Base-by-base conservation (phyloP, 179 eudicot species). In the Carnegiea gigantea region DNA sequence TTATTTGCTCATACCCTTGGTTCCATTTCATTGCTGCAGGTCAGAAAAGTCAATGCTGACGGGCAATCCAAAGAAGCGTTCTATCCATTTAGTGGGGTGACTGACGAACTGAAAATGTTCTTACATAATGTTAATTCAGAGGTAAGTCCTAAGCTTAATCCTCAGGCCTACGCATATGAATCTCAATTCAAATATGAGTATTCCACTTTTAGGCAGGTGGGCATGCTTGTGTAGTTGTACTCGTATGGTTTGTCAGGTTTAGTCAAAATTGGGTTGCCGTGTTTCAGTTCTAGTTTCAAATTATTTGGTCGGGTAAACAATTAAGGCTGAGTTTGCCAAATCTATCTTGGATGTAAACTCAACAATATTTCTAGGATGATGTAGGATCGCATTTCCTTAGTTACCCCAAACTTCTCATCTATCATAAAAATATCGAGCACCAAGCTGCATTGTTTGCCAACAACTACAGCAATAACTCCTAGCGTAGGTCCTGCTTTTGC, bases 101-200 rank as follows among this genome's bases (percentile, higher is more conserved):
- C 92, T 33, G 98, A 95, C 81, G 99, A 95, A 85, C 84, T 95
- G 75, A 95, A 94, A 83, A 82, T 92, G 49, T 95, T 95, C 83
- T 62, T 94, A 11, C 7, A 28, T 14, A 83, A 89, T 84, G 98
- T 92, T 80, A 88, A 90, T 43, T 90, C 95, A 70, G 86, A 83
- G 89, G 90, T 92, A 26, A 85, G 82, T 70, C 83, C 77, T 36
- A 36, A 70, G 67, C 26, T 67, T 11, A 24, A 67, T 60, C 71
- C 14, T 28, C 17, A 6, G 28, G 8, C 33, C 33, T 51, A 28
- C 71, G 11, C 71, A 26, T 21, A 67, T 26, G 30, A 36, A 30
- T 76, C 78, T 24, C 7, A 28, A 33, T 30, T 30, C 40, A 53
- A 53, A 76, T 46, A 53, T 76, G 14, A 33, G 78, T 28, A 70